These are phyloP conservation scores for Podospora pseudoanserina DNA, from an alignment of 495 filamentous ascomycete species.

Conservation along the genomic window DNA sequence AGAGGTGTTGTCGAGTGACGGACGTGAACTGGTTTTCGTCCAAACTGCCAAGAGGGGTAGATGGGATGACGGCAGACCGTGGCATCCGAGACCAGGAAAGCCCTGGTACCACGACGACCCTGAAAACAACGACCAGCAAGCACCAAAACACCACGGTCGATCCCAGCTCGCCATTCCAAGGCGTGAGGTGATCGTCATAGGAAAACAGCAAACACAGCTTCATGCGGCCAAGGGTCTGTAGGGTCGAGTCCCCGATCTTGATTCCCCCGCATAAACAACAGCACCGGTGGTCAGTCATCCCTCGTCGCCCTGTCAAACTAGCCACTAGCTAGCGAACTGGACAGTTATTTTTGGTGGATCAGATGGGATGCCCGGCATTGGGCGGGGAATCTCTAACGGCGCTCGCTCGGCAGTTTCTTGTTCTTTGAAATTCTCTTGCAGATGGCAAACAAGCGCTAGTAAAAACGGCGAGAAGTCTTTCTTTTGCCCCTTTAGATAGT, in stretches of 20 bases:
- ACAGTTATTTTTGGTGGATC: conserved; percentile 4
- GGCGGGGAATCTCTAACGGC: neutral
- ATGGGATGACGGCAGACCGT: conserved; percentile 5
- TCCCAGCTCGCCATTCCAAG: neutral
- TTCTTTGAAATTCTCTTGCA: neutral
- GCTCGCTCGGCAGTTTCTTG: neutral
- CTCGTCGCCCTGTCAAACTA: neutral
- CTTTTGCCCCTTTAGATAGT: neutral
- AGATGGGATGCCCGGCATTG: neutral
- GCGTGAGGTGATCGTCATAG: neutral
- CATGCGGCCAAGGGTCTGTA: neutral
- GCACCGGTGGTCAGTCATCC: neutral
- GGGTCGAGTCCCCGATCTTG: neutral
- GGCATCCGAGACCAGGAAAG: neutral
- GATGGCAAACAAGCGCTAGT: neutral
- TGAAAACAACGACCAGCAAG: neutral
- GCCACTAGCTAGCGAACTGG: neutral
- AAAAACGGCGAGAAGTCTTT: neutral
- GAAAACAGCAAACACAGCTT: neutral
- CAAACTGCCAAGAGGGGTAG: neutral
- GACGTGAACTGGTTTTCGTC: conserved; percentile 6
- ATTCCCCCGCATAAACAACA: neutral
- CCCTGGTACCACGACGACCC: neutral
- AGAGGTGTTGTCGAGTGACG: neutral
- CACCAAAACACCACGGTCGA: neutral